Base-by-base conservation (phyloP, 2,329 filamentous ascomycete species). In the Byssoonygena ceratinophila region DNA sequence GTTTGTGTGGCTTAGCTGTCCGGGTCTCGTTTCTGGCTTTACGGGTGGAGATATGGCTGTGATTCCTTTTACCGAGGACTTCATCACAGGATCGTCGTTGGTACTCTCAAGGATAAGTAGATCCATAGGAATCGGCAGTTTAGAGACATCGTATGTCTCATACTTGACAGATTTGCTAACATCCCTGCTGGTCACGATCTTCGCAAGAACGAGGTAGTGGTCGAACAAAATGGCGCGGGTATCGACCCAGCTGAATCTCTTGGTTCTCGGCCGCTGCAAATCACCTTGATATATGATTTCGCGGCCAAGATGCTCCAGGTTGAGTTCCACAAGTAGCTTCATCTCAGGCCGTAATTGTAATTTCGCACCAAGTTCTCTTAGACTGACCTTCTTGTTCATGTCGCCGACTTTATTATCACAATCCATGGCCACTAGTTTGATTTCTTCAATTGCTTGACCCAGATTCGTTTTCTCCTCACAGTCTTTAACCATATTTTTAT, bases 81-180 rank as follows among this genome's bases (percentile, higher is more conserved):
- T 94, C 52, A 90, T 80, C 4, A 97, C 85, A 0, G 92, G 83
- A 58, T 95, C 88, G 59, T 98, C 94, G 59, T 91, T 87, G 59
- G 87, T 84, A 66, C 87, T 95, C 68, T 98, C 94, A 0, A 98
- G 75, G 46, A 94, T 87, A 23, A 98, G 75, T 1, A 98, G 76
- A 60, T 94, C 90, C 91, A 98, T 98, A 0, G 92, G 92, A 57
- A 98, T 96, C 5, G 86, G 88, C 69, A 94, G 77, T 67, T 94
- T 90, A 0, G 90, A 96, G 29, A 98, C 91, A 67, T 98, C 92
- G 60, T 92, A 98, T 58, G 77, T 76, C 62, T 85, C 82, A 61
- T 87, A 88, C 69, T 85, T 92, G 51, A 84, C 78, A n/a, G 79
- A 79, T 45, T 79, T 80, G 41, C 81, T 77, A 41, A 82, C 80